A percentile compares a stretch with the other conserved stretches of the same genome.
Evolutionary conservation across 805 yeast species (phyloP).

Genomic region (Zygoascus biomembranicola): DNA sequence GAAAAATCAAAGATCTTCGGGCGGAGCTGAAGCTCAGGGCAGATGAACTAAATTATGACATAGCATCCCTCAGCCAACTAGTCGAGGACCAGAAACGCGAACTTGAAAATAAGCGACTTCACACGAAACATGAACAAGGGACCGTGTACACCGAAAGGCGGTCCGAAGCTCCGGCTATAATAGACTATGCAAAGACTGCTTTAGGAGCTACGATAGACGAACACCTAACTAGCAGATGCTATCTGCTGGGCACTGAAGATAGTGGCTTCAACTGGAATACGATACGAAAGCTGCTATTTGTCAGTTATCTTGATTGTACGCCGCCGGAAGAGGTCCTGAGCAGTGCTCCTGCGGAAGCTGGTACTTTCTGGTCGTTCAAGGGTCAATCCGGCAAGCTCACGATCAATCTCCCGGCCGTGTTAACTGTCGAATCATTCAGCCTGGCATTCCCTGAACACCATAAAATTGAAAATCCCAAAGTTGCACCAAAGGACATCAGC

Average conservation of each 20-base stretch:
- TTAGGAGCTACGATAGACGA: neutral
- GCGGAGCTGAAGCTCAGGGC: neutral
- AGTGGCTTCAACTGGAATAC: neutral
- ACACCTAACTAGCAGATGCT: neutral
- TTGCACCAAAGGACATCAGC: slow-evolving; percentile 25
- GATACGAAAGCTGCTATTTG: neutral
- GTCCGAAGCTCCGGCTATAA: neutral
- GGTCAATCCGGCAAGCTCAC: slow-evolving; percentile 25
- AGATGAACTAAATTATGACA: neutral
- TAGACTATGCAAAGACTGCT: neutral
- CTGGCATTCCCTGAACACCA: slow-evolving; percentile 21
- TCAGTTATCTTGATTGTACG: neutral
- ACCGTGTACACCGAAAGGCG: neutral
- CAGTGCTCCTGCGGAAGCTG: slow-evolving; percentile 6
- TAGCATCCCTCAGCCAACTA: neutral
- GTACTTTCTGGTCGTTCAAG: slow-evolving; percentile 29
- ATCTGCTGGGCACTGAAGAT: neutral
- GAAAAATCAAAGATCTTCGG: neutral
- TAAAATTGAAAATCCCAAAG: slow-evolving; percentile 15
- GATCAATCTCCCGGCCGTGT: slow-evolving; percentile 18
- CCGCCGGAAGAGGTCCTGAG: neutral
- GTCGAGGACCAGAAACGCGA: neutral
- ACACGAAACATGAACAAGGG: no score
- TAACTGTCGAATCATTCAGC: slow-evolving; percentile 18
- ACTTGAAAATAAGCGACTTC: neutral